Evolutionary conservation across 495 filamentous ascomycete genomes (phyloP).

Genomic region (Haplographium delicatum): DNA sequence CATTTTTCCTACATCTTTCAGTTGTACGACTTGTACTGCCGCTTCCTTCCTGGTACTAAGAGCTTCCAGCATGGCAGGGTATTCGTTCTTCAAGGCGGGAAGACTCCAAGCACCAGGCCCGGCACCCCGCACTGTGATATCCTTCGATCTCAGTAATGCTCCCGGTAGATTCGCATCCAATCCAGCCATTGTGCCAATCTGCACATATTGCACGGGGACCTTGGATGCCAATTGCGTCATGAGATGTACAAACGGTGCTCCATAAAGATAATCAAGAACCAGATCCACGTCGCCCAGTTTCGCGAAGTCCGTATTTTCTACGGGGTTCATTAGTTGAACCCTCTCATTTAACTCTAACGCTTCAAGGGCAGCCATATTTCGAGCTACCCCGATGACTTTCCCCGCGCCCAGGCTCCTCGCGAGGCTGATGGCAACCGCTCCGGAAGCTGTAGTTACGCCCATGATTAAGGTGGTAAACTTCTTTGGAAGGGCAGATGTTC

Average conservation of each 20-base stretch:
- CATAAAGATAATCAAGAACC: slow-evolving; percentile 13
- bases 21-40: slow-evolving; percentile 6
- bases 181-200: slow-evolving; percentile 5
- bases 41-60: neutral
- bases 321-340: slow-evolving; percentile 30
- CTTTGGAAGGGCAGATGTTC: slow-evolving; percentile 26
- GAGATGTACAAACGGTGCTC: neutral
- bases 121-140: slow-evolving; percentile 13
- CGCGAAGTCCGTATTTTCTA: slow-evolving; percentile 37
- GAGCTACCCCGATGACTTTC: slow-evolving; percentile 36
- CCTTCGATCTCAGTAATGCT: neutral
- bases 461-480: slow-evolving; percentile 37
- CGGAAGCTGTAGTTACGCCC: slow-evolving; percentile 39
- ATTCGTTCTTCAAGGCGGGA: neutral
- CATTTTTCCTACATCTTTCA: slow-evolving; percentile 12
- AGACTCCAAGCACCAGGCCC: slow-evolving; percentile 13
- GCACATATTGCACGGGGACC: slow-evolving; percentile 11
- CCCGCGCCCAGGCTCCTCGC: slow-evolving; percentile 36
- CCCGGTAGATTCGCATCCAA: neutral
- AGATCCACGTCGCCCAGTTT: slow-evolving; percentile 15
- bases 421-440: slow-evolving; percentile 33
- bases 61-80: neutral
- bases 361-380: slow-evolving; percentile 30
- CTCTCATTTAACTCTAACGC: slow-evolving; percentile 29
- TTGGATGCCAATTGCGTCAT: neutral